A percentile compares a stretch with the other conserved stretches of the same genome.
These are phyloP conservation scores for Acmispon strigosus DNA, from an alignment of 306 rosid genomes.

Conservation along the genomic window DNA sequence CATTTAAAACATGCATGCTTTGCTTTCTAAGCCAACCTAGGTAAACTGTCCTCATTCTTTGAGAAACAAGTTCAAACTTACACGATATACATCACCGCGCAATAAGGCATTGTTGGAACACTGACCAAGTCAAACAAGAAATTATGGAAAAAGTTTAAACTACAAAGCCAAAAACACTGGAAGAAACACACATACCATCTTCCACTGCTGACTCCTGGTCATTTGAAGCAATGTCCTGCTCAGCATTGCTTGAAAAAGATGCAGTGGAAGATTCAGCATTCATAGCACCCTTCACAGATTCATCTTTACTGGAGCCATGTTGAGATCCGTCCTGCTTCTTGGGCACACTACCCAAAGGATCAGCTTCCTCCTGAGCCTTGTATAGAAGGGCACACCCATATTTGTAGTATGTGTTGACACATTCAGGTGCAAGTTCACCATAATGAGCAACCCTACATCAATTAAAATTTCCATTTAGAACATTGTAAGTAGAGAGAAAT, in stretches of 20 bases:
- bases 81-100: neutral
- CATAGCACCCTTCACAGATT: conserved; percentile 46
- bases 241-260: conserved; percentile 48
- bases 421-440: conserved; percentile 91
- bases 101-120: neutral
- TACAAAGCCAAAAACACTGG: neutral
- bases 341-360: conserved; percentile 81
- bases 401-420: conserved; percentile 72
- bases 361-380: conserved; percentile 96
- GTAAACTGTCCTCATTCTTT: neutral
- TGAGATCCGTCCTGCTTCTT: conserved; percentile 65
- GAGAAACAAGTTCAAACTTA: neutral
- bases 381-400: conserved; percentile 83
- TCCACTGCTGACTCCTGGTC: conserved; percentile 42
- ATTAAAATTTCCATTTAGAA: conserved; percentile 13
- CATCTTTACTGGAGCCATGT: conserved; percentile 48
- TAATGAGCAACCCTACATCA: conserved; percentile 54
- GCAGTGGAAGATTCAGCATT: conserved; percentile 65
- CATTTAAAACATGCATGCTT: conserved; percentile 3
- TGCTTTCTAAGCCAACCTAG: neutral
- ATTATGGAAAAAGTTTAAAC: neutral
- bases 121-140: neutral
- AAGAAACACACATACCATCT: conserved; percentile 47
- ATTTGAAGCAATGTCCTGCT: conserved; percentile 37
- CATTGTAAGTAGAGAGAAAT: neutral